phyloP scores from a whole-genome alignment of 768 basidiomycete species.

The Termitomyces heimii region DNA sequence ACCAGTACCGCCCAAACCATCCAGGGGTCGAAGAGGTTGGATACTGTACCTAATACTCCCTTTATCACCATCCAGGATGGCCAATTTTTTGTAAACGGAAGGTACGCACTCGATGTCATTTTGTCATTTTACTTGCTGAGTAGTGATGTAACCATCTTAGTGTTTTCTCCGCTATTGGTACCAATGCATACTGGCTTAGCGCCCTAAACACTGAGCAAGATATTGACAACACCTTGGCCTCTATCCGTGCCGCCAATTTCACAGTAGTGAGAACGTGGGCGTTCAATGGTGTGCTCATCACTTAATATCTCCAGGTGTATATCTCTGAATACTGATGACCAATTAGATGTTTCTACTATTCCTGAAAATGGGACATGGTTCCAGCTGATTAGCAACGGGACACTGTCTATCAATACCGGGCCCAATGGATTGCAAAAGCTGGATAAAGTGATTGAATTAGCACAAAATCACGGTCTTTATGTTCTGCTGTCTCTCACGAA shows the following conservation, averaged over 20 bases:
- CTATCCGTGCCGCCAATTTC: conserved; percentile 50
- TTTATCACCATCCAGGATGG: conserved; percentile 41
- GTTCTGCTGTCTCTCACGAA: conserved; percentile 55
- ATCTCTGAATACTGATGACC: background rate
- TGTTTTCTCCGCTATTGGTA: conserved; percentile 30
- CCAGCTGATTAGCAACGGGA: conserved; percentile 52
- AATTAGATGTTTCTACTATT: conserved; percentile 43
- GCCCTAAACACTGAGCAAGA: conserved; percentile 48
- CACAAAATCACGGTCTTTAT: conserved; percentile 47
- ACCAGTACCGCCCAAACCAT: conserved; percentile 25
- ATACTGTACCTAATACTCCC: conserved; percentile 18
- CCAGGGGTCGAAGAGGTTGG: conserved; percentile 17
- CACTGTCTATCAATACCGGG: conserved; percentile 48
- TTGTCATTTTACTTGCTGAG: conserved; percentile 1
- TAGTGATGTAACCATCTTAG: conserved; percentile 12
- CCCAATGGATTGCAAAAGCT: conserved; percentile 59
- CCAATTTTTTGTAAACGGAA: conserved; percentile 52
- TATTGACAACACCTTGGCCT: conserved; percentile 50
- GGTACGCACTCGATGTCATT: conserved; percentile 20
- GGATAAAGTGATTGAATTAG: conserved; percentile 50
- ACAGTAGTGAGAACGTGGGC: conserved; percentile 65
- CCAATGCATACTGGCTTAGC: conserved; percentile 65
- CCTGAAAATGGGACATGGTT: conserved; percentile 60
- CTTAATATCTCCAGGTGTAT: background rate
- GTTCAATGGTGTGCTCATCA: conserved; percentile 51